These are phyloP conservation scores for Suhomyces sp. DNA, from an alignment of 805 yeast genomes.

Conservation along the genomic window DNA sequence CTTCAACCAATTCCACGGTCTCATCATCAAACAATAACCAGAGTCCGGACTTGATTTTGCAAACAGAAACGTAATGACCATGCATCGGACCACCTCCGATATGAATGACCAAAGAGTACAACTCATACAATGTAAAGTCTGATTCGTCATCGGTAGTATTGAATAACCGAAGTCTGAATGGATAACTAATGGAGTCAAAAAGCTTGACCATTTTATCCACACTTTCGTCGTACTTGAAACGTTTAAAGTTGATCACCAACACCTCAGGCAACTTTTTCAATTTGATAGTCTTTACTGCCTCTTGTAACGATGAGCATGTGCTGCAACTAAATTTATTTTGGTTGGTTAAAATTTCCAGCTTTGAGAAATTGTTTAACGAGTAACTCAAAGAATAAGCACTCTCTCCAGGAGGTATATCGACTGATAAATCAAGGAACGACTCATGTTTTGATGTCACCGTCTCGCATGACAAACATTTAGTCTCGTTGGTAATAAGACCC, in stretches of 20 bases:
- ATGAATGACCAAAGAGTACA: constrained; percentile 86
- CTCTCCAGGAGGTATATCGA: constrained; percentile 72
- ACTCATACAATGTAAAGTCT: constrained; percentile 58
- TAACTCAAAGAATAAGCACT: constrained; percentile 64
- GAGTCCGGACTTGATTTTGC: constrained; percentile 73
- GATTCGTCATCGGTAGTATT: constrained; percentile 59
- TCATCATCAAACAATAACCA: constrained; percentile 97
- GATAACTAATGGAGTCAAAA: constrained; percentile 81
- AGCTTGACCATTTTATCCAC: constrained; percentile 80
- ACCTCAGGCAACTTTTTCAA: constrained; percentile 74
- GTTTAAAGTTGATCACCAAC: constrained; percentile 79
- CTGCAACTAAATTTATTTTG: constrained; percentile 93
- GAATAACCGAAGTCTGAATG: constrained; percentile 66
- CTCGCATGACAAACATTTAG: constrained; percentile 89
- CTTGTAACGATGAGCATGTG: constrained; percentile 84
- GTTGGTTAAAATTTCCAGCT: constrained; percentile 80
- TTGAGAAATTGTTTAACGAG: constrained; percentile 78
- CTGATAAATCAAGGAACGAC: constrained; percentile 78
- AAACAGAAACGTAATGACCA: constrained; percentile 90
- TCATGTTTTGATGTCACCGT: constrained; percentile 79
- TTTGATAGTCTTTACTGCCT: constrained; percentile 87
- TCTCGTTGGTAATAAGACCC: constrained; percentile 82
- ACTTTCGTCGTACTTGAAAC: constrained; percentile 88
- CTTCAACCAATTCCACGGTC: constrained; percentile 85
- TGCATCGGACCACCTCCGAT: constrained; percentile 98